Evolutionary conservation across 257 asterid genomes (phyloP).

Genomic region (Lycium barbarum): DNA sequence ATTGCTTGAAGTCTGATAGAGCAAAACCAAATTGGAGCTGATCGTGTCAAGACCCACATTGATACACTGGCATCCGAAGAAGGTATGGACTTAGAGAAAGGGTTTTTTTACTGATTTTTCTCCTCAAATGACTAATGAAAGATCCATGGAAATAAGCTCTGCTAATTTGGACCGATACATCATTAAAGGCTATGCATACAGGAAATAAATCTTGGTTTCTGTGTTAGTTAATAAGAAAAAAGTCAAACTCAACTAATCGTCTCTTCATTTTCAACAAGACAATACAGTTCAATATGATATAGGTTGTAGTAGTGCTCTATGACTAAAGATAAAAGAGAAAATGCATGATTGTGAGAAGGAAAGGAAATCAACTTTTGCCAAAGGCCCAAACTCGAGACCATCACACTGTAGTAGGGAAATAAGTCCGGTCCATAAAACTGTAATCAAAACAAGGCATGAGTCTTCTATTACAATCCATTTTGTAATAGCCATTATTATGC

Average conservation of each 20-base stretch:
- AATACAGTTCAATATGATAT: background rate
- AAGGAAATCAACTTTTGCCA: background rate
- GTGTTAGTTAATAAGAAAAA: background rate
- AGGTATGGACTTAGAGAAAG: conserved; percentile 59
- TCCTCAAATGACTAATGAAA: conserved; percentile 50
- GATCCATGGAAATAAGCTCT: conserved; percentile 43
- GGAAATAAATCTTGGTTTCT: background rate
- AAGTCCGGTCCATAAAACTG: background rate
- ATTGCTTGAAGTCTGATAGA: too few relatives aligned
- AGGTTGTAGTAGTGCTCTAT: background rate
- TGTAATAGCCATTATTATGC: background rate
- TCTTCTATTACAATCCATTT: background rate
- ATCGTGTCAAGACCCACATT: conserved; percentile 56
- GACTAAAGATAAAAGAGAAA: background rate
- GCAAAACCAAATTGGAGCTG: conserved; percentile 62
- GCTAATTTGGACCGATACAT: conserved; percentile 34
- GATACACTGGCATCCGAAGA: conserved; percentile 62
- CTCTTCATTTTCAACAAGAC: background rate
- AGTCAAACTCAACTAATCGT: background rate
- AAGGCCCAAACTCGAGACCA: background rate
- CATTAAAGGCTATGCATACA: background rate
- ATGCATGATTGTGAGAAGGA: background rate
- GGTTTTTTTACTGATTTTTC: conserved; percentile 64
- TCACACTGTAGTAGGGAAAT: background rate
- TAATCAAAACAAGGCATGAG: background rate